Percentiles rank a stretch among this genome's conserved stretches.
phyloP scores from a whole-genome alignment of 257 asterid species.

The Solanum arcanum region DNA sequence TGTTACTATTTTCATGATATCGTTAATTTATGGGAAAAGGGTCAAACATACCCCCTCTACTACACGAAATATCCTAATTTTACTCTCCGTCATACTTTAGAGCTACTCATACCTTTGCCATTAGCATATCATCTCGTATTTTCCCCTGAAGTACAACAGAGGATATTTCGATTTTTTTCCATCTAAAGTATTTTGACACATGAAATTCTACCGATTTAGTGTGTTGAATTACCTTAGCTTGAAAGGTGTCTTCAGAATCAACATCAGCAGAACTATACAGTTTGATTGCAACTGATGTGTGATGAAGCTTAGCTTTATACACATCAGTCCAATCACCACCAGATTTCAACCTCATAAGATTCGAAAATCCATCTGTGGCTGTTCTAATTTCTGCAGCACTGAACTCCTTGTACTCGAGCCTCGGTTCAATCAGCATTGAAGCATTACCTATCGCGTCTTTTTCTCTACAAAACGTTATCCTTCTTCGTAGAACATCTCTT shows the following conservation, averaged over 20 bases:
- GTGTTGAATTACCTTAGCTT: constrained; percentile 22
- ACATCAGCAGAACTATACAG: constrained; percentile 9
- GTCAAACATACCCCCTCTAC: background rate
- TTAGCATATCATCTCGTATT: background rate
- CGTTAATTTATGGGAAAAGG: background rate
- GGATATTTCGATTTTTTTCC: background rate
- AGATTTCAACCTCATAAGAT: constrained; percentile 38
- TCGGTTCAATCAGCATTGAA: constrained; percentile 7
- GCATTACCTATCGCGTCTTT: constrained; percentile 40
- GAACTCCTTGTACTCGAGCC: constrained; percentile 35
- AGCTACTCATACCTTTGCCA: background rate
- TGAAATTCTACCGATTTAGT: background rate
- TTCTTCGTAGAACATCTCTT: constrained; percentile 39
- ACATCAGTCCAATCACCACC: constrained; percentile 26
- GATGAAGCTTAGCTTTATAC: constrained; percentile 37
- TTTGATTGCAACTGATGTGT: constrained; percentile 41
- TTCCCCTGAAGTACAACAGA: background rate
- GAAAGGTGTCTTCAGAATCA: constrained; percentile 20
- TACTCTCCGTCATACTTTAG: background rate
- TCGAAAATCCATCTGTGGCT: constrained; percentile 47
- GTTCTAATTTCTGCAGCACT: constrained; percentile 44
- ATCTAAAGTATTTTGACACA: background rate
- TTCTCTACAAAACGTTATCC: constrained; percentile 58
- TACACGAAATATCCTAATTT: background rate
- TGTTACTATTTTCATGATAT: background rate